A percentile compares a stretch with the other conserved stretches of the same genome.
These are phyloP conservation scores for Galerina marginata DNA, from an alignment of 768 basidiomycete species.

Conservation along the genomic window DNA sequence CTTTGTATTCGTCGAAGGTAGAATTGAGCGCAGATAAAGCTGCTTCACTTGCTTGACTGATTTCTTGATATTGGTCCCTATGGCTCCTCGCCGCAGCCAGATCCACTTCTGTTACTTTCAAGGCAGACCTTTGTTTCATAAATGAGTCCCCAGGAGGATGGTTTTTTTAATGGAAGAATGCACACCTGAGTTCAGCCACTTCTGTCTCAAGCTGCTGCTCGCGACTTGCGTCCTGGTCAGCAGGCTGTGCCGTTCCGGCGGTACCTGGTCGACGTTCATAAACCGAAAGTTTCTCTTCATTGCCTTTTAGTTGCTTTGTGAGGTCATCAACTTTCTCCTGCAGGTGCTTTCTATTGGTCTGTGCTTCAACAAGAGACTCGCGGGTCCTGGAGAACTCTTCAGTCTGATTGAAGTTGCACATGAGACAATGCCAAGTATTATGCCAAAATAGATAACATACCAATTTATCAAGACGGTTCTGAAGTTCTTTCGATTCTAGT, in stretches of 20 bases:
- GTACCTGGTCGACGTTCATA: constrained; percentile 72
- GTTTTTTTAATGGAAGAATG: constrained; percentile 3
- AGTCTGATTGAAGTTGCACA: constrained; percentile 44
- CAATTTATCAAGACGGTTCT: constrained; percentile 69
- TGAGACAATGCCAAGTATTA: neutral
- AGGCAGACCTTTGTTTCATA: constrained; percentile 54
- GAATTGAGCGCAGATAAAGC: constrained; percentile 71
- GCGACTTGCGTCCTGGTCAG: constrained; percentile 54
- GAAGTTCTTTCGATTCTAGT: constrained; percentile 77
- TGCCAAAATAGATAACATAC: constrained; percentile 45
- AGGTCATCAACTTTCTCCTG: constrained; percentile 74
- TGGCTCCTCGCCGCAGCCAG: constrained; percentile 72
- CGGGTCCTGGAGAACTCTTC: constrained; percentile 72
- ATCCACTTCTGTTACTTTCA: constrained; percentile 82
- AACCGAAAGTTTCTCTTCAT: constrained; percentile 84
- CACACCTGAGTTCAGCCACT: constrained; percentile 83
- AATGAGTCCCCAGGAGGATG: neutral
- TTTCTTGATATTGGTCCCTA: constrained; percentile 85
- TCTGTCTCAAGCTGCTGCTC: constrained; percentile 86
- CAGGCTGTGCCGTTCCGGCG: constrained; percentile 35
- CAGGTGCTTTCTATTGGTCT: constrained; percentile 80
- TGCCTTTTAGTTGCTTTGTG: constrained; percentile 67
- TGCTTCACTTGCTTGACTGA: constrained; percentile 81
- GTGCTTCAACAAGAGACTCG: constrained; percentile 71
- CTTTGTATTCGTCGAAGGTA: constrained; percentile 83